Base-by-base conservation (phyloP, 768 basidiomycete genomes). In the Tulasnella sp. region DNA sequence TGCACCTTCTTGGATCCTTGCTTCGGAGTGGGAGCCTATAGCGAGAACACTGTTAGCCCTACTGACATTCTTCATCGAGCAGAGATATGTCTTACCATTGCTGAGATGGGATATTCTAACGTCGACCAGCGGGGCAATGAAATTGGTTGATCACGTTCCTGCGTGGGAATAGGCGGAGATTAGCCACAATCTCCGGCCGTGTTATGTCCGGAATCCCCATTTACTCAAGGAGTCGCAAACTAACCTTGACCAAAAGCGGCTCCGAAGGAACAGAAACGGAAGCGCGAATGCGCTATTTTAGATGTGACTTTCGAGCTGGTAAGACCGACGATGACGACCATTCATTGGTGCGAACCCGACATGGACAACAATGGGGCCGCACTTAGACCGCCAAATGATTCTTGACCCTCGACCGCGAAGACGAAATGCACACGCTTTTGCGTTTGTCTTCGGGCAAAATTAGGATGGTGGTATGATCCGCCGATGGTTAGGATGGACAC, bases 1-100 rank as follows among this genome's bases (percentile, higher is more conserved):
- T 7, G 62, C 27, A 68, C 62, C 62, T 68, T 68, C 90, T 98
- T 97, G 87, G 91, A 88, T 84, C 92, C 89, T 89, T 91, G 62
- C 75, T 34, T 46, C 40, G 56, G 38, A 31, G 36, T 19, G 58
- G 39, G 38, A 39, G 52, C 40, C 62, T 39, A 73, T n/a, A 31
- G 1, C 18, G n/a, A 58, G 6, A 16, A 78, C 12, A 39, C 0
- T 0, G 62, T 68, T 14, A 68, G 62, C 27, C n/a, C 31, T 34
- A 0, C 27, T 19, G 62, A 34, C 34, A 76, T 40, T 12, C 1
- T 9, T n/a, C 19, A 62, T 31, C 2, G 16, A 58, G 16, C 34
- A 19, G 38, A 16, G 27, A 36, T 62, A 42, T 14, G 31, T 34
- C 62, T 18, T 36, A 68, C 62, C 62, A 68, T 68, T 68, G 75